Percentiles rank a stretch among this genome's conserved stretches.
These are phyloP conservation scores for Helianthus tuberosus DNA, from an alignment of 129 eudicot species.

Conservation along the genomic window DNA sequence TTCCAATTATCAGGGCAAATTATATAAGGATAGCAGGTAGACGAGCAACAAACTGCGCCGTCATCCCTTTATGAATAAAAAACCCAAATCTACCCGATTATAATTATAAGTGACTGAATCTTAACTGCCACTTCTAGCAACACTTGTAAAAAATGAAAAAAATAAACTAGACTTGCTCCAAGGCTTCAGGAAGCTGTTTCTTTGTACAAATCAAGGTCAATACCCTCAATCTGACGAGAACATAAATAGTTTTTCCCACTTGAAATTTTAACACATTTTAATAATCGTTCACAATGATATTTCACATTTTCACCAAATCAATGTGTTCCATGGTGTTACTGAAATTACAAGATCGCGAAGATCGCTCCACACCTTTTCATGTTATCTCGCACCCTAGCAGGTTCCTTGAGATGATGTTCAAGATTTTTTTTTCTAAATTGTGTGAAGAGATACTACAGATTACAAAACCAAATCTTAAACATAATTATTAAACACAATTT, in stretches of 20 bases:
- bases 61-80: too few relatives aligned
- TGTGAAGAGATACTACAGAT: too few relatives aligned
- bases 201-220: constrained; percentile 92
- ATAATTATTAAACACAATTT: too few relatives aligned
- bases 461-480: too few relatives aligned
- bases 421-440: too few relatives aligned
- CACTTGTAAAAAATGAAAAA: neutral
- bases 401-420: constrained; percentile 52
- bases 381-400: constrained; percentile 73
- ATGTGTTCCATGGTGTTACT: constrained; percentile 31
- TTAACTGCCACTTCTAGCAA: constrained; percentile 5
- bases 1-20: neutral
- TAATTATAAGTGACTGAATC: too few relatives aligned
- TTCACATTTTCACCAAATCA: constrained; percentile 24
- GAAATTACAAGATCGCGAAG: constrained; percentile 93
- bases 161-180: constrained; percentile 80
- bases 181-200: constrained; percentile 89
- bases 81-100: neutral
- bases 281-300: neutral
- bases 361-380: constrained; percentile 93
- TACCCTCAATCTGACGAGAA: constrained; percentile 95
- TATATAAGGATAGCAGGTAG: neutral
- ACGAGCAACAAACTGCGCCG: constrained; percentile 24
- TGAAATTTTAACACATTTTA: constrained; percentile 36
- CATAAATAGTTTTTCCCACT: constrained; percentile 97